Base-by-base conservation (phyloP, 371 early-diverging fungal species). In the Lichtheimia ramosa region DNA sequence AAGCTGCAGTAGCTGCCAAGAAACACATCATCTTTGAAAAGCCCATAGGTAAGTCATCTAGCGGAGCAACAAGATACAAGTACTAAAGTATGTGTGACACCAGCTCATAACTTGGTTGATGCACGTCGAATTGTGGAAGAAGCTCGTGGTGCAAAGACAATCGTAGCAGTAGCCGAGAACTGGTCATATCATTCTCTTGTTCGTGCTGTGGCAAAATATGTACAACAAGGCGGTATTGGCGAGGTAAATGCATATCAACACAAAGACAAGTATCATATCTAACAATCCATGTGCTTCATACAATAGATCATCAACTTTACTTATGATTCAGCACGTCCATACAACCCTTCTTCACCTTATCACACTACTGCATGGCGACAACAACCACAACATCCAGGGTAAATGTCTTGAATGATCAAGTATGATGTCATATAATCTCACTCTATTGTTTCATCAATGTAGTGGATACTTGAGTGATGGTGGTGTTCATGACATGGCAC, bases 401-500 rank as follows among this genome's bases (percentile, higher is more conserved):
- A 71, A 65, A 27, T 54, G 10, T 14, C 2, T 46, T n/a, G n/a
- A 14, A 75, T 27, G 77, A 76, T 71, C 69, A 69, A 64, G 39
- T 49, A 4, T 2, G 15, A 23, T 34, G 12, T 0, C 25, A n/a
- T 34, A 23, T 2, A 13, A 25, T 42, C 41, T 21, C 28, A 15
- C 14, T 25, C 40, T 18, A 21, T 20, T 16, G 40, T 41, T 2
- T 40, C 15, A 14, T 34, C 2, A 20, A 13, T 57, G 18, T 61
- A 77, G 79, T n/a, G 81, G 81, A 1, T 81, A 81, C 54, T 63
- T 81, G 13, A 77, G 77, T 56, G 81, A 81, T 61, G 81, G 81
- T 7, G 71, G 77, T 59, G 81, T 81, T 5, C 81, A 81, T 56
- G 75, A 81, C 48, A 66, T 81, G 70, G 74, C 74, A n/a, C 77